Conservation (phyloP, 306 rosid species). For the Begonia loranthoides region DNA sequence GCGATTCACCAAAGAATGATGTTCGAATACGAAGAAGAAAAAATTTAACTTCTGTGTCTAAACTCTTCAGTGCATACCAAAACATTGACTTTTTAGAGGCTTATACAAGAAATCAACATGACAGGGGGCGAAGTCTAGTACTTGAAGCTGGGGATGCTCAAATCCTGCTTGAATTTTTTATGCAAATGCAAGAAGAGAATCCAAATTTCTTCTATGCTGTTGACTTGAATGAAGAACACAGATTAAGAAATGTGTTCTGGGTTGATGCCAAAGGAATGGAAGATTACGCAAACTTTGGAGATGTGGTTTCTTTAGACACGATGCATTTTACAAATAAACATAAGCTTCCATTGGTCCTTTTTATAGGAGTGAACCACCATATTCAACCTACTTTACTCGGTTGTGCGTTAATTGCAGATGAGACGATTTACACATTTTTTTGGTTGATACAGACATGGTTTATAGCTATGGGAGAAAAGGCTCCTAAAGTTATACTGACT, state of each 20-base stretch:
- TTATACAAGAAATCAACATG: slow-evolving; percentile 9
- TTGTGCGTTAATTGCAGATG: slow-evolving; percentile 16
- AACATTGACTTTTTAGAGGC: slow-evolving; percentile 14
- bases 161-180: slow-evolving; percentile 9
- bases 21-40: slow-evolving; percentile 4
- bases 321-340: slow-evolving; percentile 12
- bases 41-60: slow-evolving; percentile 8
- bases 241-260: slow-evolving; percentile 13
- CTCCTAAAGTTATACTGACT: slow-evolving; percentile 12
- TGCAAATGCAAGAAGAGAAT: slow-evolving; percentile 13
- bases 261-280: slow-evolving; percentile 15
- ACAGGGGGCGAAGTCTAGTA: slow-evolving; percentile 10
- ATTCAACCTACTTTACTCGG: slow-evolving; percentile 15
- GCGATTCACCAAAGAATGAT: slow-evolving; percentile 10
- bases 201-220: slow-evolving; percentile 15
- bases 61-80: slow-evolving; percentile 11
- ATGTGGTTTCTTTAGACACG: slow-evolving; percentile 11
- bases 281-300: slow-evolving; percentile 10
- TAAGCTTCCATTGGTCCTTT: slow-evolving; percentile 15
- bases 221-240: slow-evolving; percentile 17
- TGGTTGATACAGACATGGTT: slow-evolving; percentile 16
- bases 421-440: slow-evolving; percentile 6
- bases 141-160: slow-evolving; percentile 13
- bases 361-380: slow-evolving; percentile 16
- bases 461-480: slow-evolving; percentile 16